Evolutionary conservation across 805 yeast species (phyloP), one percentile per base, ranked within the genome.

Genomic region (Hanseniaspora taiwanica): DNA sequence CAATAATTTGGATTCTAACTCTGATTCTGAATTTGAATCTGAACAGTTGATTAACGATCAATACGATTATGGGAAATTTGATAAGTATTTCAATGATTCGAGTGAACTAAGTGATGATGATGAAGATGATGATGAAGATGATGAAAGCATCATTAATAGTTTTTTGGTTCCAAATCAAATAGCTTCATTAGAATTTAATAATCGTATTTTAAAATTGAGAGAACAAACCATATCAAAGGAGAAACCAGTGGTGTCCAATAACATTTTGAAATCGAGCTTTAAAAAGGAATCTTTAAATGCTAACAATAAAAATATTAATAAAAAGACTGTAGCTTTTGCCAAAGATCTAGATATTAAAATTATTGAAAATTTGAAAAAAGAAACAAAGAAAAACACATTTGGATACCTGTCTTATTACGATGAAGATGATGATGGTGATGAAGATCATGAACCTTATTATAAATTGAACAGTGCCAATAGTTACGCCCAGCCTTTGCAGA

Each of bases 301-400:
- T 18, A 18, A 23, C 18, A 8, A 19, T 13, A 40, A 34, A 29
- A 21, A 27, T 16, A 25, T 49, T 29, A 44, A 40, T 10, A 50
- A 50, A 39, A 59, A 58, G 38, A 42, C 40, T 33, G 62, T 59
- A 31, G 55, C 58, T 2, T 59, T 59, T 44, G 64, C 63, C 2
- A 34, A 50, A 4, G 39, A 44, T n/a, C 46, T 58, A 8, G 59
- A 58, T 42, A 50, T 59, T 17, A 49, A 49, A 39, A 62, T 58
- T 42, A 55, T 59, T 14, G 60, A 58, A 40, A 59, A 47, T 42
- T 40, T 55, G 21, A 59, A 59, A 39, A 46, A 47, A 9, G 60
- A 55, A 32, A 59, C 57, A 6, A 53, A 46, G 43, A 43, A 44
- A 8, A 59, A 59, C 39, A 56, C 59, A 1, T 56, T 52, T 32